A percentile compares a stretch with the other conserved stretches of the same genome.
These are phyloP conservation scores for Phytopythium oedochilum DNA, from an alignment of 352 stramenopile genomes.

Conservation along the genomic window DNA sequence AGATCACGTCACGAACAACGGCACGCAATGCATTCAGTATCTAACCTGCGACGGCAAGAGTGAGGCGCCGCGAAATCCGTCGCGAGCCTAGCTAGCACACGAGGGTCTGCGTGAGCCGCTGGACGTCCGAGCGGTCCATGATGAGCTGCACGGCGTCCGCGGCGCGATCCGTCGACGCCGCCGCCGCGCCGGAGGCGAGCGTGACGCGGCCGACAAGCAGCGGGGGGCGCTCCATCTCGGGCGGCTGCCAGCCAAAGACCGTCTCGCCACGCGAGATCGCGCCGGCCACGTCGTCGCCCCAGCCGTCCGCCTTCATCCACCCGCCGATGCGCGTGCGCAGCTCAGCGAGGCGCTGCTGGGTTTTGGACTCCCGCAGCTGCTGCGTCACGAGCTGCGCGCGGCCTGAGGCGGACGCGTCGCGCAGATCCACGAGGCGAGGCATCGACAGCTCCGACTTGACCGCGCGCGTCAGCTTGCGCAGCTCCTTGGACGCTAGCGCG, in stretches of 20 bases:
- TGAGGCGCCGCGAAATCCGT: no score
- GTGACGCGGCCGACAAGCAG: constrained; percentile 60
- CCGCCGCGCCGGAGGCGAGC: constrained; percentile 13
- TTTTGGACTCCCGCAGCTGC: constrained; percentile 44
- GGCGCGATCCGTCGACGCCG: neutral
- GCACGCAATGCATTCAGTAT: neutral
- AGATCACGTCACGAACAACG: neutral
- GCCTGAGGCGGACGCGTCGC: constrained; percentile 15
- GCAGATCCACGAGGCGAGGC: constrained; percentile 62
- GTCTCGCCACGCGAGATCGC: constrained; percentile 58
- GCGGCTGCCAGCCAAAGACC: constrained; percentile 71
- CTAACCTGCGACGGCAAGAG: neutral
- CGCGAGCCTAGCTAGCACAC: constrained; percentile 46
- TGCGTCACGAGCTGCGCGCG: constrained; percentile 44
- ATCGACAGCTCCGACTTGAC: constrained; percentile 64
- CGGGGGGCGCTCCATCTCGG: constrained; percentile 63
- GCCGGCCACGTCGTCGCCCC: constrained; percentile 47
- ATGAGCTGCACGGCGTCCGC: constrained; percentile 25
- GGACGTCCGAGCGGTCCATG: constrained; percentile 40
- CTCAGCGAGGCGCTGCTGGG: constrained; percentile 26
- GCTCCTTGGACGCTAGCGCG: constrained; percentile 33
- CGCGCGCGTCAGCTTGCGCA: constrained; percentile 37
- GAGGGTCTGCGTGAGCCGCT: constrained; percentile 35
- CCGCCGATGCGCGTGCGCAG: constrained; percentile 41
- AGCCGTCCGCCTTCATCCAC: constrained; percentile 42